These are phyloP conservation scores for Metschnikowia proteae DNA, from an alignment of 805 yeast species.

Conservation along the genomic window DNA sequence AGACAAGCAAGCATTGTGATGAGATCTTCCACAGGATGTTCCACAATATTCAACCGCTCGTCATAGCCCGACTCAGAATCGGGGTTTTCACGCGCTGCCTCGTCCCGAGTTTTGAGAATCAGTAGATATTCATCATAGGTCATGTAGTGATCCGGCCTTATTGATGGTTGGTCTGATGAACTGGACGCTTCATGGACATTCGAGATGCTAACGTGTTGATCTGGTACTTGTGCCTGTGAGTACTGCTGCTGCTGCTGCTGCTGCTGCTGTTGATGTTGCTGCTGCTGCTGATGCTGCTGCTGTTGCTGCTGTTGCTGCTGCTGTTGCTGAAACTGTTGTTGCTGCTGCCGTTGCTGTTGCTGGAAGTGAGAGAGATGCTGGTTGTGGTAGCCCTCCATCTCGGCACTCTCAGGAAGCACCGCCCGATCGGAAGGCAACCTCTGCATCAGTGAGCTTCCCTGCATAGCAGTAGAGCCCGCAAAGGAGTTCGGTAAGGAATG, in stretches of 20 bases:
- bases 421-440: conserved; percentile 9
- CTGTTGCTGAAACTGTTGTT: conserved; percentile 1
- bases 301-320: neutral
- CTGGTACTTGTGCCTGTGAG: conserved; percentile 1
- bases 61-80: conserved; percentile 24
- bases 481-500: conserved; percentile 3
- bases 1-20: conserved; percentile 82
- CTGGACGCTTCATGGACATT: neutral
- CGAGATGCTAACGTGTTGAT: neutral
- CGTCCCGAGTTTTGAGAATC: conserved; percentile 21
- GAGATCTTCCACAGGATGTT: conserved; percentile 76
- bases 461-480: neutral
- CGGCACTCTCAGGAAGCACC: neutral
- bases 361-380: neutral
- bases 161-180: neutral
- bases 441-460: conserved; percentile 4
- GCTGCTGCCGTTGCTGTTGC: conserved; percentile 5
- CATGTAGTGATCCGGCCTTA: conserved; percentile 42
- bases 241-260: neutral
- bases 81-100: conserved; percentile 11
- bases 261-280: conserved; percentile 3
- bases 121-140: conserved; percentile 38
- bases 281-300: neutral
- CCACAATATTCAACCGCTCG: conserved; percentile 71
- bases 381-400: neutral